phyloP scores from a whole-genome alignment of 306 rosid species.

The Alnus glutinosa region DNA sequence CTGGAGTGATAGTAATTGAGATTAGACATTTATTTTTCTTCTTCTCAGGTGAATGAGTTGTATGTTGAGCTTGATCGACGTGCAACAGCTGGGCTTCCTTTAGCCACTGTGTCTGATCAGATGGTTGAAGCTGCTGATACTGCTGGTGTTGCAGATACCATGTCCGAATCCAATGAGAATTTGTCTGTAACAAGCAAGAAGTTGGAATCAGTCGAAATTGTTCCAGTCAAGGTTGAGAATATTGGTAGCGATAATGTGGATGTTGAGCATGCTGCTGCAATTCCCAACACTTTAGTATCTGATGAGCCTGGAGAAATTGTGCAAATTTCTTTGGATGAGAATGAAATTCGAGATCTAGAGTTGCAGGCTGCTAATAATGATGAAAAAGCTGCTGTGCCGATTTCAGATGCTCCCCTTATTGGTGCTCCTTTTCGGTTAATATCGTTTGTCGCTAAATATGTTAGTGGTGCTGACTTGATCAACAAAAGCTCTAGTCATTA shows the following conservation, averaged over 20 bases:
- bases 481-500: slow-evolving; percentile 40
- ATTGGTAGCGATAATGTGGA: slow-evolving; percentile 21
- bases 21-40: not conserved
- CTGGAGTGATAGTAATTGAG: not conserved
- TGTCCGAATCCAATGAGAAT: slow-evolving; percentile 36
- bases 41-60: slow-evolving; percentile 60
- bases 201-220: slow-evolving; percentile 36
- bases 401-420: slow-evolving; percentile 81
- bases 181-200: slow-evolving; percentile 23
- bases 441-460: slow-evolving; percentile 81
- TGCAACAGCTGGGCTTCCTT: slow-evolving; percentile 35
- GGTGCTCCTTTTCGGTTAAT: slow-evolving; percentile 92
- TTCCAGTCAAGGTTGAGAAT: slow-evolving; percentile 34
- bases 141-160: slow-evolving; percentile 14
- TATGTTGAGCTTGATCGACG: slow-evolving; percentile 47
- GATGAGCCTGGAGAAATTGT: slow-evolving; percentile 62
- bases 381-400: slow-evolving; percentile 43
- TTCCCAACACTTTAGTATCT: slow-evolving; percentile 29
- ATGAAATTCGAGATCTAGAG: slow-evolving; percentile 42
- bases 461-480: slow-evolving; percentile 90
- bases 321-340: slow-evolving; percentile 64
- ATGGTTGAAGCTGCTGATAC: slow-evolving; percentile 28
- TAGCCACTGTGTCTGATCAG: slow-evolving; percentile 27
- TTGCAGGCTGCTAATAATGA: slow-evolving; percentile 36
- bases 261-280: slow-evolving; percentile 21